Evolutionary conservation across 495 filamentous ascomycete genomes (phyloP).

Genomic region (Neurospora intermedia): DNA sequence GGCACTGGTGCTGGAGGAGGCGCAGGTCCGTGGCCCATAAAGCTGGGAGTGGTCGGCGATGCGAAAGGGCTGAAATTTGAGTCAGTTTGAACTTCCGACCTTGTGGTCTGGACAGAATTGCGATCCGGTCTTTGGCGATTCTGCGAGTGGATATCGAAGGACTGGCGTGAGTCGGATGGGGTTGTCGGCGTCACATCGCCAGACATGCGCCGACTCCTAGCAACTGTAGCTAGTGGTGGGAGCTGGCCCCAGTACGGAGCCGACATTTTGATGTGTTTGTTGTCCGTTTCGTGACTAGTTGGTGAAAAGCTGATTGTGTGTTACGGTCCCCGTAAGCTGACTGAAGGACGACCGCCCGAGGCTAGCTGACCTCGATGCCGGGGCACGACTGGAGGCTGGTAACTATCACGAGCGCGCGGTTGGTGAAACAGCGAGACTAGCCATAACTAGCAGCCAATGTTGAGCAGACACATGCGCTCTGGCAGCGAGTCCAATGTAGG

Average conservation of each 20-base stretch:
- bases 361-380: background rate
- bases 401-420: background rate
- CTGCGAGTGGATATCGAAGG: constrained; percentile 30
- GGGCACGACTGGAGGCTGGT: constrained; percentile 1
- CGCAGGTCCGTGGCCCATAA: constrained; percentile 34
- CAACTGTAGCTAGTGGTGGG: constrained; percentile 16
- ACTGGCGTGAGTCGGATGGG: constrained; percentile 23
- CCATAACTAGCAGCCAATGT: constrained; percentile 26
- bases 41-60: constrained; percentile 38
- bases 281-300: constrained; percentile 12
- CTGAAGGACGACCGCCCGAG: background rate
- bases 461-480: constrained; percentile 34
- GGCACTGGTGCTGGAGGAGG: constrained; percentile 40
- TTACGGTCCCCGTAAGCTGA: background rate
- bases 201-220: constrained; percentile 31
- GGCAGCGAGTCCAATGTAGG: constrained; percentile 14
- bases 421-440: background rate
- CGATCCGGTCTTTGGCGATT: constrained; percentile 27
- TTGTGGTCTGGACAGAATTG: constrained; percentile 32
- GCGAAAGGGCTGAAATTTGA: constrained; percentile 41
- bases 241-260: constrained; percentile 34
- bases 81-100: constrained; percentile 36
- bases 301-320: background rate
- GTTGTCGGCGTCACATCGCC: constrained; percentile 24
- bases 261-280: constrained; percentile 24